These are phyloP conservation scores for Cryptococcus wingfieldii DNA, from an alignment of 1,284 basidiomycete species.

Conservation along the genomic window DNA sequence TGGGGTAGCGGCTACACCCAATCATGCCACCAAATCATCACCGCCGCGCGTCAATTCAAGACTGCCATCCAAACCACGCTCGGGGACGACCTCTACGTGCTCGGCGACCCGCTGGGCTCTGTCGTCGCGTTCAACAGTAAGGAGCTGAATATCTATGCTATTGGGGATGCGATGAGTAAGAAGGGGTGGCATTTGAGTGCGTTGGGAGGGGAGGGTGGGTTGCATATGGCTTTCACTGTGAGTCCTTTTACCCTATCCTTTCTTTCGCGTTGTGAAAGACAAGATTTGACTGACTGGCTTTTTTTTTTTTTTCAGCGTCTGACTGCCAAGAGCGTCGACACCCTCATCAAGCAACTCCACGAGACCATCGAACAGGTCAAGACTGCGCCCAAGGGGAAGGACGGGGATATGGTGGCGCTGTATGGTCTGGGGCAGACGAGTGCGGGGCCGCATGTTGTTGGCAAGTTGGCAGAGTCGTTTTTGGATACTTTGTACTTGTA, in stretches of 20 bases:
- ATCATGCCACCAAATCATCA: slow-evolving; percentile 80
- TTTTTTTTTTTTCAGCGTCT: slow-evolving; percentile 54
- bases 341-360: slow-evolving; percentile 58
- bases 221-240: slow-evolving; percentile 94
- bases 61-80: slow-evolving; percentile 33
- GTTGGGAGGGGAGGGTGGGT: slow-evolving; percentile 57
- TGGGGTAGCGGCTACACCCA: slow-evolving; percentile 74
- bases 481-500: slow-evolving; percentile 74
- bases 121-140: slow-evolving; percentile 82
- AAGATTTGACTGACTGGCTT: not conserved
- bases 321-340: slow-evolving; percentile 41
- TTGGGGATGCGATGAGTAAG: slow-evolving; percentile 83
- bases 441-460: slow-evolving; percentile 82
- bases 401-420: slow-evolving; percentile 78
- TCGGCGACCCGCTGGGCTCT: slow-evolving; percentile 84
- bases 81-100: slow-evolving; percentile 63
- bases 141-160: slow-evolving; percentile 61
- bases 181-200: slow-evolving; percentile 89
- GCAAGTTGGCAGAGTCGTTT: slow-evolving; percentile 74
- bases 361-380: slow-evolving; percentile 76
- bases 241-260: slow-evolving; percentile 33
- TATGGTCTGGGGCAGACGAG: slow-evolving; percentile 85
- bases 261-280: too few species aligned
- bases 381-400: slow-evolving; percentile 47
- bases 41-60: slow-evolving; percentile 42